Conservation (phyloP, 2,329 filamentous ascomycete genomes). For the Hortaea werneckii region DNA sequence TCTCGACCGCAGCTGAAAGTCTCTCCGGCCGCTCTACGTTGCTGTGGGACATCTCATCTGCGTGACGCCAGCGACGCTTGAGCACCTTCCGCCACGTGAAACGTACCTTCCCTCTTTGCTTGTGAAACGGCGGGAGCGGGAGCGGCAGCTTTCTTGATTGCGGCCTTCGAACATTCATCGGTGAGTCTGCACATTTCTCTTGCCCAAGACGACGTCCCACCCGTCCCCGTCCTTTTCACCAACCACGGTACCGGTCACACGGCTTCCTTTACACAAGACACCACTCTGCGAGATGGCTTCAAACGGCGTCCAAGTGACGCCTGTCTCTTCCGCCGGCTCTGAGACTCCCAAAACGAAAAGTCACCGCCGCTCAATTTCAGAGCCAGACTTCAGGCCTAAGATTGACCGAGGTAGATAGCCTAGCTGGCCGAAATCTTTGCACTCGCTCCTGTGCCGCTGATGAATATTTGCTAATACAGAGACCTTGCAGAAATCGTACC, state of each 20-base stretch:
- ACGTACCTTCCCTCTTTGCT: conserved; percentile 3
- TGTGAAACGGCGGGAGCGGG: conserved; percentile 1
- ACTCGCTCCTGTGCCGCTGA: too few species aligned
- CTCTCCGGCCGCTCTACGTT: too few species aligned
- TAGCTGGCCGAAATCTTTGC: neutral
- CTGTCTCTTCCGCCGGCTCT: neutral
- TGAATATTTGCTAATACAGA: neutral
- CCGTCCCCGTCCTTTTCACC: too few species aligned
- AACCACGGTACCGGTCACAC: neutral
- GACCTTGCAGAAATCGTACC: conserved; percentile 7
- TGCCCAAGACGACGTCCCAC: too few species aligned
- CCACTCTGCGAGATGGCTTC: neutral
- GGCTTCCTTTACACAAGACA: neutral
- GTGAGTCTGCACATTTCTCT: too few species aligned
- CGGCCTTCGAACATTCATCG: too few species aligned
- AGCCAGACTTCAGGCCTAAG: conserved; percentile 6
- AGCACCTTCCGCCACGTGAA: conserved; percentile 4
- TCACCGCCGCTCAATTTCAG: conserved; percentile 4
- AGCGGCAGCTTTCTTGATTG: neutral
- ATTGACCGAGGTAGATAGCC: conserved; percentile 1
- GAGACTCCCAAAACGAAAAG: neutral
- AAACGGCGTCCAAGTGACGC: neutral
- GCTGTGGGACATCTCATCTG: neutral
- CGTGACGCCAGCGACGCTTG: neutral
- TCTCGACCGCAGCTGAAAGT: too few species aligned